Evolutionary conservation across 306 rosid genomes (phyloP).

Genomic region (Betula pendula): DNA sequence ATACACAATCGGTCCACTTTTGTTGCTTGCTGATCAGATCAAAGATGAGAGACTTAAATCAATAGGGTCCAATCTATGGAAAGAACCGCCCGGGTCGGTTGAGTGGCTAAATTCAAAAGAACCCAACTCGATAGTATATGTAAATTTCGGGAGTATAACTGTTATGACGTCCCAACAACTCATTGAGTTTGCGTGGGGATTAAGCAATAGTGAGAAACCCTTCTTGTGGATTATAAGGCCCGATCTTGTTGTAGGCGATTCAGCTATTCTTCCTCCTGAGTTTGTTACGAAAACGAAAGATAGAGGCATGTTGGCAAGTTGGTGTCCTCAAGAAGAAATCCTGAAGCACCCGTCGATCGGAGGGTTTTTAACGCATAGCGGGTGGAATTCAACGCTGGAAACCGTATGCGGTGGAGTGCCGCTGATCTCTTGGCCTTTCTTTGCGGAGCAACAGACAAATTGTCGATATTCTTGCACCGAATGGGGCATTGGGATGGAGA

Average conservation of each 20-base stretch:
- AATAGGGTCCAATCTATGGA: slow-evolving; percentile 23
- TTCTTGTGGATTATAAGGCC: slow-evolving; percentile 26
- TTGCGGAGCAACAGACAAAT: slow-evolving; percentile 22
- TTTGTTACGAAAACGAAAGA: not conserved
- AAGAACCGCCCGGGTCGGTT: slow-evolving; percentile 14
- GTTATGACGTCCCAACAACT: not conserved
- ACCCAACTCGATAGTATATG: too few species aligned
- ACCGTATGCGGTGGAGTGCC: slow-evolving; percentile 20
- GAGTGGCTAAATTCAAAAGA: slow-evolving; percentile 13
- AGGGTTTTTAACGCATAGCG: slow-evolving; percentile 15
- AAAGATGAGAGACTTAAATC: not conserved
- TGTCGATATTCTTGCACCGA: slow-evolving; percentile 22
- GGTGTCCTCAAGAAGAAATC: slow-evolving; percentile 28
- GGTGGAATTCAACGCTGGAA: slow-evolving; percentile 20
- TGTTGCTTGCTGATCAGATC: not conserved
- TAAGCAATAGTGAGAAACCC: not conserved
- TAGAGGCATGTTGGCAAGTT: slow-evolving; percentile 14
- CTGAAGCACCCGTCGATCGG: slow-evolving; percentile 18
- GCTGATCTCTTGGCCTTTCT: slow-evolving; percentile 31
- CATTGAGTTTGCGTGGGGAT: slow-evolving; percentile 34
- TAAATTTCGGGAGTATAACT: too few species aligned
- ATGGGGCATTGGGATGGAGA: slow-evolving; percentile 26
- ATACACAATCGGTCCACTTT: slow-evolving; percentile 20
- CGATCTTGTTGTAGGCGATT: slow-evolving; percentile 1
- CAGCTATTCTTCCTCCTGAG: not conserved